Evolutionary conservation across 805 yeast species (phyloP).

Genomic region (Saccharomyces cerevisiae): DNA sequence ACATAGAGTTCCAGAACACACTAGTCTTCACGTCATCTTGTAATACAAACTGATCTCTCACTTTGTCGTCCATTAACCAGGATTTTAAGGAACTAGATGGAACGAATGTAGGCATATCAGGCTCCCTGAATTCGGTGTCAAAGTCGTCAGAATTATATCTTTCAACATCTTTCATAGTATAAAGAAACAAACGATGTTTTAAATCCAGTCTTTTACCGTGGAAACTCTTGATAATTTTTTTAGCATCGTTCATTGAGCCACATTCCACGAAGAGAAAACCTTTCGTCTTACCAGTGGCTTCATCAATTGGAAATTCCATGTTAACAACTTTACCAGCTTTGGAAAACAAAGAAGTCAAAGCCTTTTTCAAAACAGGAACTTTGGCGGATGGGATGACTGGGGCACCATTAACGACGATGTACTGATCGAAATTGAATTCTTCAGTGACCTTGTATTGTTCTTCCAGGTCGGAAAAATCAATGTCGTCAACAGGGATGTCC

Average conservation of each 20-base stretch:
- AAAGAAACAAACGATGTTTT: slow-evolving; percentile 81
- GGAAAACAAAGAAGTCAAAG: slow-evolving; percentile 69
- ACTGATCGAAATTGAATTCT: slow-evolving; percentile 59
- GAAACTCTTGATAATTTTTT: slow-evolving; percentile 67
- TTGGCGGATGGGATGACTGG: slow-evolving; percentile 91
- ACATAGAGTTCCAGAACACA: slow-evolving; percentile 76
- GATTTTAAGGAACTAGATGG: slow-evolving; percentile 75
- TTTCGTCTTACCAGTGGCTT: slow-evolving; percentile 65
- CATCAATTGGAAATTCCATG: slow-evolving; percentile 68
- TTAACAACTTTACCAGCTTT: slow-evolving; percentile 73
- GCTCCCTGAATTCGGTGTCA: slow-evolving; percentile 57
- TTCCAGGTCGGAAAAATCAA: slow-evolving; percentile 82
- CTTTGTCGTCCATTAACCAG: slow-evolving; percentile 83
- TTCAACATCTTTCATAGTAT: slow-evolving; percentile 75
- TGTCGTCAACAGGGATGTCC: slow-evolving; percentile 50
- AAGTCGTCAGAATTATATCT: slow-evolving; percentile 62
- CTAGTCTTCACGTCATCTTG: slow-evolving; percentile 77
- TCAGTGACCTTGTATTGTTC: slow-evolving; percentile 57
- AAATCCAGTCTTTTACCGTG: slow-evolving; percentile 89
- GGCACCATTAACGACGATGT: slow-evolving; percentile 86
- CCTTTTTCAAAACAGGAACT: slow-evolving; percentile 75
- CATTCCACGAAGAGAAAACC: slow-evolving; percentile 85
- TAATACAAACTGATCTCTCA: slow-evolving; percentile 82
- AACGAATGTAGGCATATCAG: slow-evolving; percentile 61
- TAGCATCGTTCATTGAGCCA: slow-evolving; percentile 57